Base-by-base conservation (phyloP, 352 stramenopile species). In the Phytophthora hibernalis region DNA sequence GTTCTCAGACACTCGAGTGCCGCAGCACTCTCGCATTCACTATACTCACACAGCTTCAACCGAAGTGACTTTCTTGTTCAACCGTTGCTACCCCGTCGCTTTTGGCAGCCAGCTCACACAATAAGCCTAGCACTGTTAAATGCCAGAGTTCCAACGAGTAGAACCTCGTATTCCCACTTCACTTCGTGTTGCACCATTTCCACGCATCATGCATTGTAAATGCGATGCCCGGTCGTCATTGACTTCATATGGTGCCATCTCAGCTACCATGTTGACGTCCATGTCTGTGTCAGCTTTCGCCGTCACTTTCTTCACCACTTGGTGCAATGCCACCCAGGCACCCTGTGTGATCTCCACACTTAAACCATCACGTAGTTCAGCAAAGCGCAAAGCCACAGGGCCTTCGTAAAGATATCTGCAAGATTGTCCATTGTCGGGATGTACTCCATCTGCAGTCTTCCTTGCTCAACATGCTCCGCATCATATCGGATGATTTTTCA, bases 371-470 rank as follows among this genome's bases (percentile, higher is more conserved):
- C 37, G 37, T 16, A 43, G 0, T 43, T 43, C 2, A 7, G 37
- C 21, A 16, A 43, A 43, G 7, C 37, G 37, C 15, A 15, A 35
- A 30, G 44, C 4, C 55, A 21, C 18, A 63, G 37, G 5, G 44
- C 44, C 9, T 63, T 63, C 31, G 33, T 63, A 30, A 55, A 63
- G 33, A 55, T 55, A 16, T 63, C 55, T 20, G 44, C 55, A 3
- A 54, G 10, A 26, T 63, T 61, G 9, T 52, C 40, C 35, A 15
- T 22, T 13, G 21, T 49, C 28, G 28, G 31, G 20, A 45, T 3
- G 10, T 59, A 51, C 38, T 48, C 12, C 20, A 54, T 33, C 18
- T 26, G 12, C 37, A 43, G 7, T 20, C 11, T 43, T 1, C 16
- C 10, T 9, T 43, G 15, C 7, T 43, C 7, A 15, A 43, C 37